A percentile compares a stretch with the other conserved stretches of the same genome.
Evolutionary conservation across 495 filamentous ascomycete species (phyloP).

Genomic region (Friedmanniomyces simplex): DNA sequence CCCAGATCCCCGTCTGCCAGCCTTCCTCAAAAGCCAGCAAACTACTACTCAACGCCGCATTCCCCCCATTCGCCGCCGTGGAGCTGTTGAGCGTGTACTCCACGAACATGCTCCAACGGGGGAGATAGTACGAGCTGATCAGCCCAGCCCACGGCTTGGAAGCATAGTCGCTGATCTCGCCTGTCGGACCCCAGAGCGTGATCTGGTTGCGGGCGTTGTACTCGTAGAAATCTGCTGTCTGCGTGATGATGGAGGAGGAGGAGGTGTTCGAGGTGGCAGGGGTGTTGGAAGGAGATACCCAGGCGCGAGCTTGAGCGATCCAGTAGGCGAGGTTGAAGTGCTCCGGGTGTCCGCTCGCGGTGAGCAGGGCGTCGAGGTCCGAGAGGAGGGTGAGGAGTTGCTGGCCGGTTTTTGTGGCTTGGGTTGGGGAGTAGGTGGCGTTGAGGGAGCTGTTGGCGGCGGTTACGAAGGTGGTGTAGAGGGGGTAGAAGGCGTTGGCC

Average conservation of each 20-base stretch:
- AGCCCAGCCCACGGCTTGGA: conserved; percentile 38
- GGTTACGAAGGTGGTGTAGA: conserved; percentile 33
- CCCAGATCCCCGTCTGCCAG: conserved; percentile 31
- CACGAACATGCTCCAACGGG: conserved; percentile 40
- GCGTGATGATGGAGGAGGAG: neutral
- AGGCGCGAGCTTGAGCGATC: conserved; percentile 35
- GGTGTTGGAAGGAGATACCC: conserved; percentile 14
- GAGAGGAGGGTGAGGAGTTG: conserved; percentile 30
- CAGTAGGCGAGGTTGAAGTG: conserved; percentile 39
- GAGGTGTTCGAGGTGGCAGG: conserved; percentile 17
- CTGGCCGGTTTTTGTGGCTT: conserved; percentile 23
- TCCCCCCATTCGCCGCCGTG: conserved; percentile 22
- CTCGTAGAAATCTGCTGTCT: conserved; percentile 34
- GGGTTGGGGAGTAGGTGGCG: conserved; percentile 6
- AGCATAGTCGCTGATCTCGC: conserved; percentile 43
- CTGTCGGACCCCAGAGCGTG: conserved; percentile 43
- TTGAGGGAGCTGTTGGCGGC: conserved; percentile 28
- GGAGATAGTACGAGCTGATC: conserved; percentile 39
- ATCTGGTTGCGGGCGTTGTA: conserved; percentile 46
- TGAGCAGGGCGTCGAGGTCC: conserved; percentile 37
- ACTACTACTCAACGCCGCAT: conserved; percentile 23
- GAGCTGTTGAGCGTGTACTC: conserved; percentile 36
- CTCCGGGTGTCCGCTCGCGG: conserved; percentile 28
- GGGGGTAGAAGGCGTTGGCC: conserved; percentile 37
- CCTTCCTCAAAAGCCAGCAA: conserved; percentile 33